phyloP scores from a whole-genome alignment of 2,329 filamentous ascomycete genomes.

The Immersiporthe knoxdaviesiana region DNA sequence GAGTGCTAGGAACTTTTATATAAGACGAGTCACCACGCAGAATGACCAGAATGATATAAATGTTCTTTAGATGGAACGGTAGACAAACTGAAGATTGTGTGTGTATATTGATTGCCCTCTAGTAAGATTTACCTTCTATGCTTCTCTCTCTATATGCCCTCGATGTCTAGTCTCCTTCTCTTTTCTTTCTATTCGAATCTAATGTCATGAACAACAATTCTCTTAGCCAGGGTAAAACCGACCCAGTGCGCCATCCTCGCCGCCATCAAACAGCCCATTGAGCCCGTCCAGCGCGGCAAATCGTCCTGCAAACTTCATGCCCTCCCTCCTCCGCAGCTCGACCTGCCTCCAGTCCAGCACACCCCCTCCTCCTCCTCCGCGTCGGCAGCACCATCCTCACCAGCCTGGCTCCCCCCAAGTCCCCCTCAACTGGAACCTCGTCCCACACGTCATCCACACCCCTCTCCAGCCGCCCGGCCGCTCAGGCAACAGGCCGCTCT shows the following conservation, averaged over 20 bases:
- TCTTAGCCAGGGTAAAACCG: slow-evolving; percentile 41
- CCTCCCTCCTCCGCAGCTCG: slow-evolving; percentile 58
- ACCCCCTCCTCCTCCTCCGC: slow-evolving; percentile 40
- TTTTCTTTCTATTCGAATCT: neutral
- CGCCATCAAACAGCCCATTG: slow-evolving; percentile 56
- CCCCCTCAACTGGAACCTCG: slow-evolving; percentile 38
- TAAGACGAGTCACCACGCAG: neutral
- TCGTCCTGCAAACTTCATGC: slow-evolving; percentile 57
- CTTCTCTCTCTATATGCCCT: no score
- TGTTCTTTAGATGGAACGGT: neutral
- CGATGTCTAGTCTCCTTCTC: neutral
- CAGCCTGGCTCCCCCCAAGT: slow-evolving; percentile 30
- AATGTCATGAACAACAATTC: no score
- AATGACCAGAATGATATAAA: slow-evolving; percentile 1
- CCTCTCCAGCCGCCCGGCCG: slow-evolving; percentile 68
- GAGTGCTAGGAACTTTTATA: neutral
- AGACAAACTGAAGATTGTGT: neutral
- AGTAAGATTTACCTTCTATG: neutral
- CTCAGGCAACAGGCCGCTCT: slow-evolving; percentile 74
- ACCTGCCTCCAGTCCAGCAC: slow-evolving; percentile 63
- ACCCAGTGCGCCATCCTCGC: slow-evolving; percentile 55
- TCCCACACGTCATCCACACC: slow-evolving; percentile 47
- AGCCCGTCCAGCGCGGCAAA: slow-evolving; percentile 61
- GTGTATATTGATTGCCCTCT: neutral
- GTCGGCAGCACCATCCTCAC: no score